Percentiles rank a stretch among this genome's conserved stretches.
phyloP scores from a whole-genome alignment of 23 red algal genomes.

The Cyanidioschyzon merolae region DNA sequence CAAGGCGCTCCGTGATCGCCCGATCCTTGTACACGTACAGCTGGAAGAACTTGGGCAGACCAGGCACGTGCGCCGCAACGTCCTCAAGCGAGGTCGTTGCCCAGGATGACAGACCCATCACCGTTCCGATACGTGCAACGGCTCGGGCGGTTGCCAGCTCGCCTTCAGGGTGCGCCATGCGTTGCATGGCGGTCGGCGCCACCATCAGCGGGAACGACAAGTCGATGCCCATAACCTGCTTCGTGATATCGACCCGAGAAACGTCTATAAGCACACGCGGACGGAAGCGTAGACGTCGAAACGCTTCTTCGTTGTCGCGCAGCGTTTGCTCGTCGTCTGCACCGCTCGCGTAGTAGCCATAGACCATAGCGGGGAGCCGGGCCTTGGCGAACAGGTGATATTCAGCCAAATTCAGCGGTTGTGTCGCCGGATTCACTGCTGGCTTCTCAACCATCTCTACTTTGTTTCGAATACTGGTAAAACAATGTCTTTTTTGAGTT shows the following conservation, averaged over 20 bases:
- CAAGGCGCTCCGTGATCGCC: slow-evolving; percentile 31
- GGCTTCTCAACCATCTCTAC: not conserved
- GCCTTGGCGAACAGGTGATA: slow-evolving; percentile 36
- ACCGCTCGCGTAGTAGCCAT: slow-evolving; percentile 65
- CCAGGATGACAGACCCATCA: slow-evolving; percentile 52
- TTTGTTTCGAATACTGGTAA: too few species aligned
- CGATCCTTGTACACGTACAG: slow-evolving; percentile 71
- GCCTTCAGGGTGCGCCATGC: slow-evolving; percentile 87
- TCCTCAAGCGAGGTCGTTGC: slow-evolving; percentile 58
- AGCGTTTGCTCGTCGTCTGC: slow-evolving; percentile 70
- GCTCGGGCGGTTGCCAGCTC: slow-evolving; percentile 70
- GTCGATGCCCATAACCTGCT: slow-evolving; percentile 31
- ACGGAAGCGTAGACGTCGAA: slow-evolving; percentile 38
- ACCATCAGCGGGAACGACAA: slow-evolving; percentile 48
- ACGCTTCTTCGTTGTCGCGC: slow-evolving; percentile 45
- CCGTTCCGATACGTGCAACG: slow-evolving; percentile 19
- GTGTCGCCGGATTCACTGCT: not conserved
- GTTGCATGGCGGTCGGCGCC: slow-evolving; percentile 77
- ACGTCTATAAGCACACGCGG: slow-evolving; percentile 59
- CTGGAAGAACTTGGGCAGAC: slow-evolving; percentile 55
- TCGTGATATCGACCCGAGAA: slow-evolving; percentile 15
- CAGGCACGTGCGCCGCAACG: slow-evolving; percentile 28
- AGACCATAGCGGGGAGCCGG: slow-evolving; percentile 44
- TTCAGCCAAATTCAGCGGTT: slow-evolving; percentile 34
- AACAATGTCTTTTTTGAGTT: too few species aligned